phyloP scores from a whole-genome alignment of 2,329 filamentous ascomycete genomes.

The Ophiostoma montium region DNA sequence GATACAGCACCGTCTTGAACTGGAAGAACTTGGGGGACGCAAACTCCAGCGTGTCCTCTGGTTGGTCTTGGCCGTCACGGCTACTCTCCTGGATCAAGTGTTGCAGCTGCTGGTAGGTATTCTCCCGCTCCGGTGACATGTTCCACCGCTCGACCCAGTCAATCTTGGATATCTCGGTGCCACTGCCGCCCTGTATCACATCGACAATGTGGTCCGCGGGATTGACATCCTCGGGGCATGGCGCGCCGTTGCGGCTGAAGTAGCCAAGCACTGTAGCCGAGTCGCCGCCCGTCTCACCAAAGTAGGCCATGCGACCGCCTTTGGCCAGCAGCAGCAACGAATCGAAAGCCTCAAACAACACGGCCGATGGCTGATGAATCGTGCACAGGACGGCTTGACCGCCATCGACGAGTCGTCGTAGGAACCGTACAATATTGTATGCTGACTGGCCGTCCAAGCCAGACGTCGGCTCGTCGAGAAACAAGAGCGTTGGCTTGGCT shows the following conservation, averaged over 20 bases:
- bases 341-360: slow-evolving; percentile 87
- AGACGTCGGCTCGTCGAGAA: slow-evolving; percentile 89
- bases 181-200: slow-evolving; percentile 49
- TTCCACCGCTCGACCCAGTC: slow-evolving; percentile 54
- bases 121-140: slow-evolving; percentile 39
- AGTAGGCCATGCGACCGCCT: slow-evolving; percentile 68
- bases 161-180: slow-evolving; percentile 41
- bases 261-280: slow-evolving; percentile 55
- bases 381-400: slow-evolving; percentile 90
- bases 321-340: slow-evolving; percentile 65
- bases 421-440: slow-evolving; percentile 77
- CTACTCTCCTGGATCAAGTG: slow-evolving; percentile 35
- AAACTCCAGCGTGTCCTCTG: slow-evolving; percentile 52
- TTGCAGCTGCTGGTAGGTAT: slow-evolving; percentile 42
- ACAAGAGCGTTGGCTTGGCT: slow-evolving; percentile 79
- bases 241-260: slow-evolving; percentile 58
- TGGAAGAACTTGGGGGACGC: slow-evolving; percentile 61
- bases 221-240: slow-evolving; percentile 56
- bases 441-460: slow-evolving; percentile 88
- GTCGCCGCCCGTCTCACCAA: slow-evolving; percentile 56
- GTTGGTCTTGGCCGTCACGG: slow-evolving; percentile 18
- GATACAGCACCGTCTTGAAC: slow-evolving; percentile 50
- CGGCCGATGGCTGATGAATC: slow-evolving; percentile 91
- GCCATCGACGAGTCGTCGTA: slow-evolving; percentile 78
- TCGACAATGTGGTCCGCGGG: slow-evolving; percentile 71